A percentile compares a stretch with the other conserved stretches of the same genome.
Evolutionary conservation across 2,329 filamentous ascomycete species (phyloP).

Genomic region (Paraphaeosphaeria minitans): DNA sequence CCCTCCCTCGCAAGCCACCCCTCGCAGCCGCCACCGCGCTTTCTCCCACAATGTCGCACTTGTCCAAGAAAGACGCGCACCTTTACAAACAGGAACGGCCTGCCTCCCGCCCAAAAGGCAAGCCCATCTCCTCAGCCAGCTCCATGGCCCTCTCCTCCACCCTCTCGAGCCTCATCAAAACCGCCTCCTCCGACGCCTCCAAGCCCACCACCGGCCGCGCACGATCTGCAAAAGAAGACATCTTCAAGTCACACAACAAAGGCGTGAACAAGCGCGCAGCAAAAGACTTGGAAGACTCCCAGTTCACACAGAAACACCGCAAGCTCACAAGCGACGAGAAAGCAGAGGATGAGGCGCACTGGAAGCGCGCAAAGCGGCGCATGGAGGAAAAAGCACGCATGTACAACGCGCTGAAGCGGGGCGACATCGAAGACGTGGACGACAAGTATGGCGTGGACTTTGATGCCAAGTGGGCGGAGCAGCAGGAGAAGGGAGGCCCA

Average conservation of each 20-base stretch:
- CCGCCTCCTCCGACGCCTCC: conserved; percentile 52
- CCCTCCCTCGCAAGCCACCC: conserved; percentile 5
- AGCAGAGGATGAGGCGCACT: conserved; percentile 60
- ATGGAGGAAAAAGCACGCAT: conserved; percentile 90
- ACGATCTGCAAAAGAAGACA: conserved; percentile 66
- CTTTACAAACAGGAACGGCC: conserved; percentile 75
- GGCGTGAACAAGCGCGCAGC: conserved; percentile 67
- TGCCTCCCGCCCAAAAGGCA: conserved; percentile 61
- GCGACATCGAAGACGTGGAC: conserved; percentile 70
- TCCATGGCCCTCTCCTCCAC: conserved; percentile 87
- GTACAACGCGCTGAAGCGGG: conserved; percentile 88
- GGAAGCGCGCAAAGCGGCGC: conserved; percentile 72
- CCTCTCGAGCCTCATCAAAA: conserved; percentile 75
- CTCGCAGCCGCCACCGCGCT: neutral
- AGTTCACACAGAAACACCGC: conserved; percentile 65
- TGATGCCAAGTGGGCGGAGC: conserved; percentile 91
- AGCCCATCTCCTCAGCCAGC: conserved; percentile 70
- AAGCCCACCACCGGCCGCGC: conserved; percentile 56
- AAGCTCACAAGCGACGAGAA: conserved; percentile 62
- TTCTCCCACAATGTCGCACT: conserved; percentile 17
- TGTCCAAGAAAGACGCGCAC: conserved; percentile 61
- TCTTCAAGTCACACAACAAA: conserved; percentile 71
- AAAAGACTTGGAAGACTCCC: conserved; percentile 61
- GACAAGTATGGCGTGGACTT: conserved; percentile 82
- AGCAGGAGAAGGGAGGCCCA: conserved; percentile 52